These are phyloP conservation scores for Flaveria ramosissima DNA, from an alignment of 129 eudicot species.

Conservation along the genomic window DNA sequence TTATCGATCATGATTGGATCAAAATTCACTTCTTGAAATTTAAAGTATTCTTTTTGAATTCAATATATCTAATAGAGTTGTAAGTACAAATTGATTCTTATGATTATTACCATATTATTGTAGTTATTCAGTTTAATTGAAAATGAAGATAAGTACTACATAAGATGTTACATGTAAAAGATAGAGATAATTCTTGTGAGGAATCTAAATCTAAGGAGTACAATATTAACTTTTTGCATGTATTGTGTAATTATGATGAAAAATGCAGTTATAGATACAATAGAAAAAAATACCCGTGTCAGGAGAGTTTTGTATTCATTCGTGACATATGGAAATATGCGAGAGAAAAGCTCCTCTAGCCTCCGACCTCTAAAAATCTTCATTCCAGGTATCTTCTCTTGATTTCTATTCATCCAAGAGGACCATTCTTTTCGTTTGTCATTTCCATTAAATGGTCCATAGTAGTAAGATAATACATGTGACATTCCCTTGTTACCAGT, in stretches of 20 bases:
- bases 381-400: conserved; percentile 37
- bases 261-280: neutral
- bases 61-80: too few species aligned
- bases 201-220: neutral
- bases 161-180: neutral
- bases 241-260: neutral
- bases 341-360: conserved; percentile 44
- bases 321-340: neutral
- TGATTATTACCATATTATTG: too few species aligned
- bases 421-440: conserved; percentile 43
- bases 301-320: neutral
- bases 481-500: conserved; percentile 44
- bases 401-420: conserved; percentile 37
- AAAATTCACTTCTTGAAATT: too few species aligned
- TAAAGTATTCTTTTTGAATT: too few species aligned
- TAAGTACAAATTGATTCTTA: too few species aligned
- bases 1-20: too few species aligned
- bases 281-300: neutral
- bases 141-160: neutral
- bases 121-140: too few species aligned
- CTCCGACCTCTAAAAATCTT: conserved; percentile 48
- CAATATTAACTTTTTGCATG: neutral
- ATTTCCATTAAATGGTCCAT: conserved; percentile 44
- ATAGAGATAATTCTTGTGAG: neutral
- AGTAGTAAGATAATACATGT: conserved; percentile 38